A percentile compares a stretch with the other conserved stretches of the same genome.
Evolutionary conservation across 2,329 filamentous ascomycete genomes (phyloP).

Genomic region (Sporothrix euskadiensis): DNA sequence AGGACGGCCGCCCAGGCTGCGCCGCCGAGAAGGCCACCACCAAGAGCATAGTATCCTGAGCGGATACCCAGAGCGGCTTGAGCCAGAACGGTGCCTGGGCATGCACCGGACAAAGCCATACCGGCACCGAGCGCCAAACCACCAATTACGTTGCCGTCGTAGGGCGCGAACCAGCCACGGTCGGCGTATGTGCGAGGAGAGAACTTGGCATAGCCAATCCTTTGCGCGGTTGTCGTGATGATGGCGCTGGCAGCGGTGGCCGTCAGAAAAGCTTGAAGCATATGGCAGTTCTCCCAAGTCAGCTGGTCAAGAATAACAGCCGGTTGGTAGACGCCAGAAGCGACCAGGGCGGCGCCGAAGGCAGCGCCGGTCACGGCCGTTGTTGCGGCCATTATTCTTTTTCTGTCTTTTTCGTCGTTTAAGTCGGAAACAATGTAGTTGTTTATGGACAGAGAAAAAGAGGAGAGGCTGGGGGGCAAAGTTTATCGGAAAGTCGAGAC

Average conservation of each 20-base stretch:
- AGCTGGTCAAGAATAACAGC: constrained; percentile 62
- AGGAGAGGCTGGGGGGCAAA: background rate
- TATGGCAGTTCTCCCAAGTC: constrained; percentile 61
- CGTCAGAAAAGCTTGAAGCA: constrained; percentile 64
- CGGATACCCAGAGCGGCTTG: constrained; percentile 58
- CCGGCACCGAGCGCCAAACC: constrained; percentile 63
- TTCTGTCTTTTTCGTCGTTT: background rate
- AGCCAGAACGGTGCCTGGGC: constrained; percentile 64
- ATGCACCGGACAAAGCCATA: constrained; percentile 66
- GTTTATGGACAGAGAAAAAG: background rate
- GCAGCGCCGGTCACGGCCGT: constrained; percentile 52
- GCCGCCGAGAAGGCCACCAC: constrained; percentile 58
- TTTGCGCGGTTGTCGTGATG: constrained; percentile 50
- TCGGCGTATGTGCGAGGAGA: constrained; percentile 53
- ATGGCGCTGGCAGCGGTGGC: constrained; percentile 61
- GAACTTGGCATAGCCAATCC: constrained; percentile 46
- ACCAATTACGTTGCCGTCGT: constrained; percentile 66
- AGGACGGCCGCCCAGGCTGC: constrained; percentile 52
- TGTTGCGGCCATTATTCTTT: constrained; percentile 33
- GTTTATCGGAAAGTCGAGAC: background rate
- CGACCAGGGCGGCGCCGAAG: constrained; percentile 63
- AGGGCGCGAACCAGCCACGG: constrained; percentile 53
- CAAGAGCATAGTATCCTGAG: constrained; percentile 54
- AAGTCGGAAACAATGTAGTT: background rate
- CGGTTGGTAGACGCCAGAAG: constrained; percentile 61